A percentile compares a stretch with the other conserved stretches of the same genome.
Evolutionary conservation across 495 filamentous ascomycete genomes (phyloP).

Genomic region (Penicillium paxilli): DNA sequence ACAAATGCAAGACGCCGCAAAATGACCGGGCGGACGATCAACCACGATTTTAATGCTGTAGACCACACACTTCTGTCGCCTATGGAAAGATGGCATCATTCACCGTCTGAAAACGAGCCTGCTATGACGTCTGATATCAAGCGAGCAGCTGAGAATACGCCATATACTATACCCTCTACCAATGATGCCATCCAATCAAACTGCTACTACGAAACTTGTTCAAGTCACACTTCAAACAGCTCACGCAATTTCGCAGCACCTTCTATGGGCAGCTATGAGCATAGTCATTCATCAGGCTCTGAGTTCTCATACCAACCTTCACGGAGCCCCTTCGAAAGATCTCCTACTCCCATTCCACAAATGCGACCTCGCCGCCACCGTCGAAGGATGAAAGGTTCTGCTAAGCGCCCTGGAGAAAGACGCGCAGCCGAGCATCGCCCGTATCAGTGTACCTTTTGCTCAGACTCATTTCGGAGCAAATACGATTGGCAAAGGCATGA

Average conservation of each 20-base stretch:
- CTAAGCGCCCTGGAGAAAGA: background rate
- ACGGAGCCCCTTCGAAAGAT: background rate
- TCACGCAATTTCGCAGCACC: slow-evolving; percentile 10
- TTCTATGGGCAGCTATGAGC: slow-evolving; percentile 13
- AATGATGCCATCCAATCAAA: background rate
- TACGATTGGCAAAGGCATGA: slow-evolving; percentile 82
- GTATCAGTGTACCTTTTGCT: slow-evolving; percentile 75
- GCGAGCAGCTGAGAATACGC: slow-evolving; percentile 48
- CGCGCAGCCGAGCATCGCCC: background rate
- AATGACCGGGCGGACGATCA: background rate
- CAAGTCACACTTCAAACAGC: slow-evolving; percentile 12
- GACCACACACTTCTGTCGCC: slow-evolving; percentile 36
- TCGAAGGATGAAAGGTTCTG: slow-evolving; percentile 1
- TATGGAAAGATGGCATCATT: slow-evolving; percentile 71
- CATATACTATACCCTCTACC: background rate
- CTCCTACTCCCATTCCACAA: slow-evolving; percentile 5
- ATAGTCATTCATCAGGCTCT: slow-evolving; percentile 18
- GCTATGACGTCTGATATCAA: slow-evolving; percentile 69
- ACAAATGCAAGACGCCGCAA: slow-evolving; percentile 25
- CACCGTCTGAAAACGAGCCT: slow-evolving; percentile 75
- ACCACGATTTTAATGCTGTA: background rate
- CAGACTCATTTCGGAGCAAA: slow-evolving; percentile 72
- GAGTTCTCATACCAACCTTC: slow-evolving; percentile 3
- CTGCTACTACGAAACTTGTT: background rate
- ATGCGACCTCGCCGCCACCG: slow-evolving; percentile 4